Conservation (phyloP, 768 basidiomycete genomes). For the Amanita pseudoporphyria region DNA sequence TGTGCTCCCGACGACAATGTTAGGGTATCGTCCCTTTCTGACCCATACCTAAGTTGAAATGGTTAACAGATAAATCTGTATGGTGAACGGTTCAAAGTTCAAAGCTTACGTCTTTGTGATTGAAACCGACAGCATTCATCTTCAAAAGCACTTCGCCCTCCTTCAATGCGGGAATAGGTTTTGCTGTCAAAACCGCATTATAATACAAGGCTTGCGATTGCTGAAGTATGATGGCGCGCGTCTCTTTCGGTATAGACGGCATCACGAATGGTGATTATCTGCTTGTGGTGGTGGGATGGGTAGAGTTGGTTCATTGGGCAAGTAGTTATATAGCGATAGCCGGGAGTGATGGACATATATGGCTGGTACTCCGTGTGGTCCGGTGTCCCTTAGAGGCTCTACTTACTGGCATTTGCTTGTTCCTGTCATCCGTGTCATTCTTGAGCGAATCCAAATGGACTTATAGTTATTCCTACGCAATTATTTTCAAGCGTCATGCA, state of each 20-base stretch:
- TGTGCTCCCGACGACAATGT: conserved; percentile 45
- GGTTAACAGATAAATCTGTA: conserved; percentile 4
- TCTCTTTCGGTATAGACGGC: conserved; percentile 11
- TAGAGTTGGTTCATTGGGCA: too few relatives aligned
- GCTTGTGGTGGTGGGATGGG: too few relatives aligned
- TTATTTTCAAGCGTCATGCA: too few relatives aligned
- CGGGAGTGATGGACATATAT: too few relatives aligned
- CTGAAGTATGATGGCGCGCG: conserved; percentile 40
- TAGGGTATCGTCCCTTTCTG: conserved; percentile 57
- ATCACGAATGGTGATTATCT: too few relatives aligned
- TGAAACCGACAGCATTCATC: conserved; percentile 64
- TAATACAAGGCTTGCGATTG: conserved; percentile 36
- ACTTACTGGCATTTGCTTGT: too few relatives aligned
- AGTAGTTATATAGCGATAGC: too few relatives aligned
- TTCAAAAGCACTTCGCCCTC: conserved; percentile 55
- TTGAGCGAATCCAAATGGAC: too few relatives aligned
- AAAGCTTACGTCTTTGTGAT: conserved; percentile 57
- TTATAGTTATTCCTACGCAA: too few relatives aligned
- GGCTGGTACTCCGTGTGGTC: too few relatives aligned
- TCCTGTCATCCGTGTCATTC: too few relatives aligned
- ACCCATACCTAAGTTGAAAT: conserved; percentile 59
- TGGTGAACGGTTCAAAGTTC: background rate
- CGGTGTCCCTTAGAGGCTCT: too few relatives aligned
- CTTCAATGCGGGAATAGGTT: conserved; percentile 39
- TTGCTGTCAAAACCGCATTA: conserved; percentile 44